A percentile compares a stretch with the other conserved stretches of the same genome.
phyloP scores from a whole-genome alignment of 768 basidiomycete species.

The Ramaria sp. region DNA sequence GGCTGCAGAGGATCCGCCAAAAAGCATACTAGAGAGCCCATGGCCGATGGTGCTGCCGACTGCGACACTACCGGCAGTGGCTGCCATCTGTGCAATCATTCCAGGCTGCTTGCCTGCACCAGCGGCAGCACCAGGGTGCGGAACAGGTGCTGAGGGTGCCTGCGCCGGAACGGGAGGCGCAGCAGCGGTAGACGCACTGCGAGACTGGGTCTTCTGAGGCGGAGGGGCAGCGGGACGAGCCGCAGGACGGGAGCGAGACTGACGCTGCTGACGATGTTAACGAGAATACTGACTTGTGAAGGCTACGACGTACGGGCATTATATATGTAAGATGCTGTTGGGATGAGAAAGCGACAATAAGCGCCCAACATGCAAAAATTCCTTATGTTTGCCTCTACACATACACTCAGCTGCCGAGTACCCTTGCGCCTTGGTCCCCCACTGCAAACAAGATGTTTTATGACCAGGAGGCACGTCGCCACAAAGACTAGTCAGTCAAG shows the following conservation, averaged over 20 bases:
- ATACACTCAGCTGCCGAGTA: background rate
- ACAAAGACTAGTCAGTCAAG: too few relatives aligned
- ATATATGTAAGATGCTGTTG: slow-evolving; percentile 9
- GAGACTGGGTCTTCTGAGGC: slow-evolving; percentile 22
- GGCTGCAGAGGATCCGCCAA: slow-evolving; percentile 46
- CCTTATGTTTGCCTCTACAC: background rate
- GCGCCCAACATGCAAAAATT: background rate
- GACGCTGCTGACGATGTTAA: slow-evolving; percentile 39
- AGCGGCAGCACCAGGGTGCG: slow-evolving; percentile 19
- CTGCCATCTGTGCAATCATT: slow-evolving; percentile 76
- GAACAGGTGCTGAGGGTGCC: slow-evolving; percentile 23
- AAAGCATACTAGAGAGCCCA: slow-evolving; percentile 84
- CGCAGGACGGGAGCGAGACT: slow-evolving; percentile 63
- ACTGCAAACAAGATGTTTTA: background rate
- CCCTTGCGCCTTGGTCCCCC: background rate
- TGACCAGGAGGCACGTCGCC: too few relatives aligned
- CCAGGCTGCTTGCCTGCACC: slow-evolving; percentile 48
- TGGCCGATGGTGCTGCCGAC: slow-evolving; percentile 83
- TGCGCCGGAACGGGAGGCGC: slow-evolving; percentile 30
- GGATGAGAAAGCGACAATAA: slow-evolving; percentile 3
- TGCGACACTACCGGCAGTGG: slow-evolving; percentile 84
- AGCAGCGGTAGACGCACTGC: slow-evolving; percentile 29
- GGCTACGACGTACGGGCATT: slow-evolving; percentile 39
- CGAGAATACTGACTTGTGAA: background rate
- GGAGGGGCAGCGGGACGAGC: slow-evolving; percentile 19